Evolutionary conservation across 1,284 basidiomycete species (phyloP), one percentile per base, ranked within the genome.

Genomic region (Peniophora sp.): DNA sequence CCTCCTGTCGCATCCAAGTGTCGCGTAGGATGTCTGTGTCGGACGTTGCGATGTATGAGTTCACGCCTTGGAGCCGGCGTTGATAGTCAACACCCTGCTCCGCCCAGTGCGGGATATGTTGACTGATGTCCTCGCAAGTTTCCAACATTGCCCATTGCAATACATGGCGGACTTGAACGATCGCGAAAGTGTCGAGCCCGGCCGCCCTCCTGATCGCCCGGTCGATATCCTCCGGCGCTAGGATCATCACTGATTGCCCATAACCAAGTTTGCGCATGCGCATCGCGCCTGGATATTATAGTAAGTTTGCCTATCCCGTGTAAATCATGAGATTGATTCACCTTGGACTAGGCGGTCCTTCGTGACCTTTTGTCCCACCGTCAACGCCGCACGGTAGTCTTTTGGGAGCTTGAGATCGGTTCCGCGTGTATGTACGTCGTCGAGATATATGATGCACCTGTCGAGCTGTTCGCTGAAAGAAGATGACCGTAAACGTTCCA

Each of bases 361-460:
- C 0, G 74, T 77, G 2, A 80, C 62, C 42, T 73, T 77, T 0
- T 72, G 73, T 0, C 78, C 79, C 1, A 81, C 58, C 0, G 77
- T 81, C 3, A 80, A 77, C 1, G 69, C 72, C 17, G 79, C 79
- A 3, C 73, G 67, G 45, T 64, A 67, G 18, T 65, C 52, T 1
- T 17, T 44, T 0, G 79, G 78, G 32, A 81, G 61, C 41, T 72
- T 78, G 15, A 81, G 61, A 56, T 81, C 78, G 0, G 76, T 80
- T 6, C 79, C 79, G 24, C 79, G 62, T 0, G 80, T 81, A 52
- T 81, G 78, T 1, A 73, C 74, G 55, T 82, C 79, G 42, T 81
- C 79, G 0, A 82, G 69, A 52, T 82, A 81, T 2, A 79, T 57
- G 3, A 78, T 53, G 32, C 75, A 78, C 54, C 67, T 63, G 15